Evolutionary conservation across 345 rosid species (phyloP), one percentile per base, ranked within the genome.

Genomic region (Limnanthes douglasii): DNA sequence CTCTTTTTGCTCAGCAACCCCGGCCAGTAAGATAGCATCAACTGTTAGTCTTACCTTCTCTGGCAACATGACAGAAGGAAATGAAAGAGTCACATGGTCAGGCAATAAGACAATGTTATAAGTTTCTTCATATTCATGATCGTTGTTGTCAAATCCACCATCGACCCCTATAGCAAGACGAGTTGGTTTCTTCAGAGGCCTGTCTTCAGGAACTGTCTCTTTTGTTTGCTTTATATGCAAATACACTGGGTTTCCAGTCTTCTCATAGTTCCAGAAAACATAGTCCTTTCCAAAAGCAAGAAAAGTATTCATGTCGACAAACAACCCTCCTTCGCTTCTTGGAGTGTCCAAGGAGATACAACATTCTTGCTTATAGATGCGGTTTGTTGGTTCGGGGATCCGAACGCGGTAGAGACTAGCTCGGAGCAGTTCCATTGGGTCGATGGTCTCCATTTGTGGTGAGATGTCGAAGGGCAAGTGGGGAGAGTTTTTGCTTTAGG

Each of bases 21-120:
- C 93, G 7, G 93, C 72, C 62, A 58, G 39, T 44, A 85, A 40
- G 23, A 85, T 61, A 35, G 73, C 75, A 69, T 85, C 99, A 11
- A 69, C 96, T n/a, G 93, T 86, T 67, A 81, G 54, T 48, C 96
- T 75, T 44, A 85, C 99, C 99, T 92, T 92, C 69, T 92, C 99
- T 11, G 96, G 99, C 58, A 92, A 61, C 56, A 85, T 93, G 56
- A 92, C 86, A 6, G 83, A 75, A 53, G 99, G 99, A 57, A 81
- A 78, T 8, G 81, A 70, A 37, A 85, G 76, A 17, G 81, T 56
- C 16, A 69, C 68, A 38, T 70, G 66, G 45, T 59, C 72, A 27
- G 96, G 99, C 54, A 92, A 70, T 37, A 92, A 57, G 34, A 85
- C 77, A 28, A 85, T 68, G 34, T 42, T 67, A 46, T 62, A 61